Base-by-base conservation (phyloP, 1,284 basidiomycete species). In the Mycena sp. region DNA sequence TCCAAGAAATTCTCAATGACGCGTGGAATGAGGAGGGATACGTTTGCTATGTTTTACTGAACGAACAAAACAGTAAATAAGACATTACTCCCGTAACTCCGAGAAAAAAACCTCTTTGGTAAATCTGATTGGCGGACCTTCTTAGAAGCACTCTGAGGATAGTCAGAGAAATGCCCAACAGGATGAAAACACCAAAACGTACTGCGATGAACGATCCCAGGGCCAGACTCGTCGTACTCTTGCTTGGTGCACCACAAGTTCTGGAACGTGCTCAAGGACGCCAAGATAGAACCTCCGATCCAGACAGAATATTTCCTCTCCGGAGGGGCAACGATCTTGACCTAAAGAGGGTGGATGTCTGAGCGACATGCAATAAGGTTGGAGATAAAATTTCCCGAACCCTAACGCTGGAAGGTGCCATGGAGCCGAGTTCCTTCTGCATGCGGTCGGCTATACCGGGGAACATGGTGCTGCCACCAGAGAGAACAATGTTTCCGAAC, bases 391-490 rank as follows among this genome's bases (percentile, higher is more conserved):
- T 32, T 21, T 41, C 16, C 25, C 54, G 26, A 6, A 49, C 55
- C 90, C 95, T 97, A 92, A 98, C 86, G 79, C 85, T 89, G 65
- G 85, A 81, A 26, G 96, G 95, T 58, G 93, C 80, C 65, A 98
- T 85, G 28, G 91, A 85, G 51, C 93, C 93, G 76, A 98, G 87
- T 83, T 98, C 96, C 85, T 96, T 97, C 84, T 96, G 94, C 95
- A 98, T 96, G 75, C 96, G 93, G 83, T 98, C 96, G 73, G 95
- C 83, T 73, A 98, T 95, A 84, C 96, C 96, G 68, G 94, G 92
- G 91, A 95, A 96, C 95, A 98, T 96, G 74, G 95, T 97, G 67
- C 93, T 95, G 80, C 95, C 95, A 77, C 95, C 95, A 57, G 95
- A 97, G 73, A 98, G 88, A 76, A 96, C 95, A 68, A 97, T 90